Conservation (phyloP, 2,329 filamentous ascomycete genomes). For the Sporothrix inflata region DNA sequence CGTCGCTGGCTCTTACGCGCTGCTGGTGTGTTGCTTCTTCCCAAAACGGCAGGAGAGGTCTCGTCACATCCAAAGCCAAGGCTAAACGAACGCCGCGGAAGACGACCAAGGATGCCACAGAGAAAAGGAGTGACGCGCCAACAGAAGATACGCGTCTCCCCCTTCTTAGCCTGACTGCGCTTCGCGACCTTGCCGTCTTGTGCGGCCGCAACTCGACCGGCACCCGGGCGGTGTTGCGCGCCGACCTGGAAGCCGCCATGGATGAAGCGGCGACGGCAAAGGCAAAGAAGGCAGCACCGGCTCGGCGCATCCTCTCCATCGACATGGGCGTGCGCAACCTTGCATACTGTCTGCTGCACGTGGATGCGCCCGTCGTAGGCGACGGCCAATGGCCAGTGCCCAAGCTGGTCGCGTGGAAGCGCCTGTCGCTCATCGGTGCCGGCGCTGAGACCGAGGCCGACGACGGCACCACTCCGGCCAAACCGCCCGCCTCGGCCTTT, state of each 20-base stretch:
- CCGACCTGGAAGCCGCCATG: conserved; percentile 55
- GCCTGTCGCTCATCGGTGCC: conserved; percentile 34
- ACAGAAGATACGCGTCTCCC: background rate
- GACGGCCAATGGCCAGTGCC: background rate
- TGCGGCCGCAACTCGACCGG: conserved; percentile 65
- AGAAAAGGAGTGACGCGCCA: background rate
- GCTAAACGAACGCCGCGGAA: background rate
- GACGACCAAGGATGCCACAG: background rate
- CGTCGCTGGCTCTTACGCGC: background rate
- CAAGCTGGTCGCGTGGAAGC: conserved; percentile 38
- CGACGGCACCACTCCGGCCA: background rate
- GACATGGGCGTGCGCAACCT: conserved; percentile 86
- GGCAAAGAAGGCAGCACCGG: conserved; percentile 33
- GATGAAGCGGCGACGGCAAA: conserved; percentile 33
- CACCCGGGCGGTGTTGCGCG: conserved; percentile 41
- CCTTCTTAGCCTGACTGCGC: background rate
- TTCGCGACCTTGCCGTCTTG: conserved; percentile 63
- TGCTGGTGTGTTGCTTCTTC: background rate
- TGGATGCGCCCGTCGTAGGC: background rate
- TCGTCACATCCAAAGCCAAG: background rate
- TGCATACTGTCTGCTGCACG: conserved; percentile 66
- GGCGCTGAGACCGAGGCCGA: background rate
- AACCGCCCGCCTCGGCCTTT: conserved; percentile 35
- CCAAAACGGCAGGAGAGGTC: background rate
- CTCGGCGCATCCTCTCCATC: conserved; percentile 69